These are phyloP conservation scores for Salix purpurea DNA, from an alignment of 345 rosid genomes.

Conservation along the genomic window DNA sequence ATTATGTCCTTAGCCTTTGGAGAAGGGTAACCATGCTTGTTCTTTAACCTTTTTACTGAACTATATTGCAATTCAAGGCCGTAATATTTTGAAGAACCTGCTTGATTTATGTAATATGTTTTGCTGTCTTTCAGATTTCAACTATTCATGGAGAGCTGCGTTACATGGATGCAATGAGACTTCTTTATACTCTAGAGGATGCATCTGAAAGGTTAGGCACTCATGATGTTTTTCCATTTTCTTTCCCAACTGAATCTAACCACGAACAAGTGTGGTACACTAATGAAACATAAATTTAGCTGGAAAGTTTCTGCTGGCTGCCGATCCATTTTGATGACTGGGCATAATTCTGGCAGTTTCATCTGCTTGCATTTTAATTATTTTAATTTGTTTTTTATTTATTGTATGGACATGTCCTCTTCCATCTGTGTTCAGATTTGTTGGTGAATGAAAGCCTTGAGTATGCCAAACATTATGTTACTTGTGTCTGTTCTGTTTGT, in stretches of 20 bases:
- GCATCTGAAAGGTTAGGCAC: slow-evolving; percentile 60
- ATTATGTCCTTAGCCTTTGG: slow-evolving; percentile 80
- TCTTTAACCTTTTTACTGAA: neutral
- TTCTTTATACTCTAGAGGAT: slow-evolving; percentile 66
- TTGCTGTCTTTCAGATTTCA: slow-evolving; percentile 55
- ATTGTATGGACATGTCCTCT: neutral
- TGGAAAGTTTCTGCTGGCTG: neutral
- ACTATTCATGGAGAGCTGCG: slow-evolving; percentile 70
- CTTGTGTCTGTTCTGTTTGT: neutral
- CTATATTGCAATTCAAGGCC: neutral
- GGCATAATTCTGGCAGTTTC: neutral
- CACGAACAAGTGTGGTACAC: neutral
- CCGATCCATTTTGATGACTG: neutral
- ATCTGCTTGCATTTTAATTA: neutral
- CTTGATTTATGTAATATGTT: neutral
- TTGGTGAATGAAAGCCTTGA: neutral
- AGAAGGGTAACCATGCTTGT: slow-evolving; percentile 61
- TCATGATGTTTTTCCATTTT: neutral
- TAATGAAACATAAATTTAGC: neutral
- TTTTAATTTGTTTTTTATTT: neutral
- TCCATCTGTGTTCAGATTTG: neutral
- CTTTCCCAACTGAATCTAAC: neutral
- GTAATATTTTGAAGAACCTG: neutral
- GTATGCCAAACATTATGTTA: neutral
- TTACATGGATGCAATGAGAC: slow-evolving; percentile 72